These are phyloP conservation scores for Rhodotorula mucilaginosa DNA, from an alignment of 1,284 basidiomycete species.

Conservation along the genomic window DNA sequence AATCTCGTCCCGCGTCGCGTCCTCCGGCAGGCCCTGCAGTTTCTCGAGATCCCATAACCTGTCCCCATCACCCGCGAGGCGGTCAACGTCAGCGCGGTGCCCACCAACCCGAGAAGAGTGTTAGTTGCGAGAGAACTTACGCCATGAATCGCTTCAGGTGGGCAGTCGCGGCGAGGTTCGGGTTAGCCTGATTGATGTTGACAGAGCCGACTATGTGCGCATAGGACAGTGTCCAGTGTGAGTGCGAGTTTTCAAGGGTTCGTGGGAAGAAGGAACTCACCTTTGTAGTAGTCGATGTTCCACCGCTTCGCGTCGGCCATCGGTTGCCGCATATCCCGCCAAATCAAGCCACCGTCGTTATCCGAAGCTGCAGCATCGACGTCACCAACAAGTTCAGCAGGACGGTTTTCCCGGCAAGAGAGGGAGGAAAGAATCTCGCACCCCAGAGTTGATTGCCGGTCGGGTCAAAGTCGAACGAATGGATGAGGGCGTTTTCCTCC, in stretches of 20 bases:
- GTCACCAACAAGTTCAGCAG: background rate
- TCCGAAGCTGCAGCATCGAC: conserved; percentile 44
- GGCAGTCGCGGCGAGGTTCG: conserved; percentile 37
- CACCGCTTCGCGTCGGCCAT: conserved; percentile 39
- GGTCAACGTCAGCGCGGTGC: background rate
- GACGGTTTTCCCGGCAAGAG: too few relatives aligned
- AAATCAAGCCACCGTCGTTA: conserved; percentile 52
- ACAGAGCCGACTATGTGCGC: conserved; percentile 38
- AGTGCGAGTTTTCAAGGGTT: too few relatives aligned
- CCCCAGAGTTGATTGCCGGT: conserved; percentile 49
- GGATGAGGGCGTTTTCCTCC: conserved; percentile 44
- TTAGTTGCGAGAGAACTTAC: background rate
- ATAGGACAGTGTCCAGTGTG: too few relatives aligned
- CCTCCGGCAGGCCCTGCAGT: conserved; percentile 19
- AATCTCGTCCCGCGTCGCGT: conserved; percentile 3
- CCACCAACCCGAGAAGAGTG: background rate
- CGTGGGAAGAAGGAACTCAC: background rate
- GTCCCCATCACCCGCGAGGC: too few relatives aligned
- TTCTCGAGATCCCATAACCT: conserved; percentile 42
- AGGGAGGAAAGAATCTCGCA: conserved; percentile 5
- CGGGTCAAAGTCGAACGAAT: conserved; percentile 53
- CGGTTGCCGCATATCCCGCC: conserved; percentile 50
- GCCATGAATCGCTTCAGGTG: conserved; percentile 40
- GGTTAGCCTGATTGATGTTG: conserved; percentile 40
- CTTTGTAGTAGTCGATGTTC: conserved; percentile 35